Evolutionary conservation across 331 rosid species (phyloP), one percentile per base, ranked within the genome.

Genomic region (Acacia pycnantha): DNA sequence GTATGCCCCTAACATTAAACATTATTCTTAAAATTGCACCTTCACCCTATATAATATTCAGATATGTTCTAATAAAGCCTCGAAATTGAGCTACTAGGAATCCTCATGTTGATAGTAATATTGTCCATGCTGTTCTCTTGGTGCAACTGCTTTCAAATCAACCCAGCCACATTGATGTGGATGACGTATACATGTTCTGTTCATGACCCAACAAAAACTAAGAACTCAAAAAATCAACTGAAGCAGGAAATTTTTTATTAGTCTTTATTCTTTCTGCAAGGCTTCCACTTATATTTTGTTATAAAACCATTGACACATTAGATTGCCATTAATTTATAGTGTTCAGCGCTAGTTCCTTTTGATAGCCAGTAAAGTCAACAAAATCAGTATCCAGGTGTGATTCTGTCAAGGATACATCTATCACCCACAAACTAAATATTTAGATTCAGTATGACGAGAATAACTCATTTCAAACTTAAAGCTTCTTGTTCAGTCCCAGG

Each of bases 401-500:
- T 51, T 26, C 67, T 11, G 53, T 26, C 6, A 51, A 4, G 37
- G 26, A 40, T 22, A 11, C 66, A 58, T 58, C 31, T 22, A 58
- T 65, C 61, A 77, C 61, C 77, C 51, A n/a, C 51, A 31, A 44
- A 76, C 82, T 35, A 15, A 29, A 64, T 51, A 37, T 70, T 1
- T 11, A 11, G 29, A 56, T 14, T 50, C 21, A 65, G 43, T 8
- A 33, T n/a, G 50, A 35, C 40, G 67, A 50, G 51, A 48, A 66
- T 51, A 26, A 35, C 51, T 43, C 53, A 1, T 41, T 58, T 12
- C 66, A 27, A 51, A 70, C n/a, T 21, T 26, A 22, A 58, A 71
- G 82, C 87, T 88, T 85, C 81, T 80, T 88, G 74, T 87, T 85
- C 16, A 24, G 70, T 81, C 74, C 44, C 37, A 85, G 72, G 29